These are phyloP conservation scores for Komagataella mondaviorum DNA, from an alignment of 805 yeast genomes.

Conservation along the genomic window DNA sequence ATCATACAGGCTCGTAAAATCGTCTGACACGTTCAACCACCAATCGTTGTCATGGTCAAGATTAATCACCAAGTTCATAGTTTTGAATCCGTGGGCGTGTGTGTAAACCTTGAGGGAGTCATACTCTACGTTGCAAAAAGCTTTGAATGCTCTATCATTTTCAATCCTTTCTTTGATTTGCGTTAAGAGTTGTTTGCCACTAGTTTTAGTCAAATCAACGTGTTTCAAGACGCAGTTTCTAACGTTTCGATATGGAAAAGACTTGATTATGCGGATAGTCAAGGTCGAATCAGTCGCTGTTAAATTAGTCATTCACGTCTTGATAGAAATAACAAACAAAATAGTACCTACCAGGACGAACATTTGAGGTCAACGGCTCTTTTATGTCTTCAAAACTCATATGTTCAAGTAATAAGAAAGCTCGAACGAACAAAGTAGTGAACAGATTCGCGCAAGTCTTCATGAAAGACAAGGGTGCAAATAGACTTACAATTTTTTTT, in stretches of 20 bases:
- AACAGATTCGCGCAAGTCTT: no score
- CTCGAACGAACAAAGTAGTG: no score
- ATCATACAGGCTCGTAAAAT: conserved; percentile 26
- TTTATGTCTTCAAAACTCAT: conserved; percentile 25
- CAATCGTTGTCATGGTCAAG: conserved; percentile 74
- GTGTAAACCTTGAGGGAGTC: conserved; percentile 80
- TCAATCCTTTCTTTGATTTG: conserved; percentile 28
- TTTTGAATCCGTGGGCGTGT: conserved; percentile 90
- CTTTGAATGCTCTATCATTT: conserved; percentile 60
- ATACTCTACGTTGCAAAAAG: conserved; percentile 64
- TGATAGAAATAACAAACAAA: background rate
- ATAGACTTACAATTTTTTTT: no score
- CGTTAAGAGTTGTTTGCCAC: conserved; percentile 50
- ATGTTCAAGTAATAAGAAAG: no score
- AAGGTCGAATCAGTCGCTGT: conserved; percentile 52
- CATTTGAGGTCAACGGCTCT: conserved; percentile 73
- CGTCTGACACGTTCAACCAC: conserved; percentile 34
- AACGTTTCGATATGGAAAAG: conserved; percentile 85
- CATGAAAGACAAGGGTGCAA: no score
- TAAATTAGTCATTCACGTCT: background rate
- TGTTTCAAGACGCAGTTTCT: conserved; percentile 58
- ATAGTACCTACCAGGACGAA: conserved; percentile 40
- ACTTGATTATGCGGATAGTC: conserved; percentile 79
- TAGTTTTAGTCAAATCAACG: conserved; percentile 57
- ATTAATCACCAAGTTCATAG: conserved; percentile 84